phyloP scores from a whole-genome alignment of 2,329 filamentous ascomycete species.

The Alternaria longipes region DNA sequence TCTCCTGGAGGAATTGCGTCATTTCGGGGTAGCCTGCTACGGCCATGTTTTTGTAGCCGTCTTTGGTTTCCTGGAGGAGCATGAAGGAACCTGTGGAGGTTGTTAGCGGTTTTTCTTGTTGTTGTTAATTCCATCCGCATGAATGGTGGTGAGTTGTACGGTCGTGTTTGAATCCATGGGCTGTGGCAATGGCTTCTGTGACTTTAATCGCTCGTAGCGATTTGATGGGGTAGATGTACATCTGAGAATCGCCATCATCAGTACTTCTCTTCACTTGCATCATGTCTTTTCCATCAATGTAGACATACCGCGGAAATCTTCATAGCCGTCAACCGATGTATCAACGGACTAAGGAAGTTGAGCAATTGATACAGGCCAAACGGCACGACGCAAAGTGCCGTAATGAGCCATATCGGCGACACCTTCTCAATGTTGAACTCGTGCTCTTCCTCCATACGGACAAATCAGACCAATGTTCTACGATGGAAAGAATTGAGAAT shows the following conservation, averaged over 20 bases:
- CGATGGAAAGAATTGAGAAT: not conserved
- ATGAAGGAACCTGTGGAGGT: constrained; percentile 43
- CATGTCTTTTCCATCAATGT: not conserved
- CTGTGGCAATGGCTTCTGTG: constrained; percentile 52
- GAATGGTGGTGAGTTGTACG: constrained; percentile 32
- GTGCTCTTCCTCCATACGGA: constrained; percentile 14
- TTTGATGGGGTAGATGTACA: constrained; percentile 61
- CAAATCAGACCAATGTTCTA: not conserved
- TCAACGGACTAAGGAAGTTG: constrained; percentile 33
- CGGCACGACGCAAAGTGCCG: constrained; percentile 32
- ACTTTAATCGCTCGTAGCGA: constrained; percentile 54
- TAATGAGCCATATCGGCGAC: constrained; percentile 32
- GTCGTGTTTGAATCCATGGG: constrained; percentile 58
- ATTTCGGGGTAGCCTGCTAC: constrained; percentile 53
- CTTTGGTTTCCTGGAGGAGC: constrained; percentile 52
- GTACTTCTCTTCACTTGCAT: not conserved
- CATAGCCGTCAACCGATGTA: constrained; percentile 38
- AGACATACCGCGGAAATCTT: constrained; percentile 44
- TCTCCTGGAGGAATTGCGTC: constrained; percentile 53
- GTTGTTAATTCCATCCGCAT: not conserved
- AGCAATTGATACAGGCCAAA: constrained; percentile 30
- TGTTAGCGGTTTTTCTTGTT: not conserved
- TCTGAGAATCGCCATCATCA: constrained; percentile 30
- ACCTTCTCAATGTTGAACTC: constrained; percentile 31
- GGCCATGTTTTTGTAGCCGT: constrained; percentile 55